A percentile compares a stretch with the other conserved stretches of the same genome.
phyloP scores from a whole-genome alignment of 1,284 basidiomycete species.

The Erythrobasidium hasegawianum region DNA sequence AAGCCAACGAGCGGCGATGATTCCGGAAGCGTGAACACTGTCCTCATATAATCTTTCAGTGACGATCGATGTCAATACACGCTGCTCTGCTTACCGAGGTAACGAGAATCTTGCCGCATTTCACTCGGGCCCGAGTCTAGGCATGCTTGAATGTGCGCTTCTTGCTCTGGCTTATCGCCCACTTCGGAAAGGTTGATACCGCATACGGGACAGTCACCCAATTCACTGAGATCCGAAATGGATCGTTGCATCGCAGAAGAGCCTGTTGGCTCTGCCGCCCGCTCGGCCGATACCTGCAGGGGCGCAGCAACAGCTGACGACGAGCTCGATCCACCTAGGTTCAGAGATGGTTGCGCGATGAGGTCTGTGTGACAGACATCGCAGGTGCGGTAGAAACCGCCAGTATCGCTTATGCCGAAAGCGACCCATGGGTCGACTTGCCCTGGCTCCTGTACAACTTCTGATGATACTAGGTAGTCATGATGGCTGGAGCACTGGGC shows the following conservation, averaged over 20 bases:
- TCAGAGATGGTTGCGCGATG: neutral
- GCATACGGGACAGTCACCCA: constrained; percentile 89
- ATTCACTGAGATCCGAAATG: constrained; percentile 70
- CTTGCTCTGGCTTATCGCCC: constrained; percentile 63
- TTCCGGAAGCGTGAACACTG: constrained; percentile 44
- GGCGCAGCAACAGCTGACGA: neutral
- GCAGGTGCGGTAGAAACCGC: constrained; percentile 39
- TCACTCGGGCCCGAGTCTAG: constrained; percentile 65
- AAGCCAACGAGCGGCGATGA: constrained; percentile 47
- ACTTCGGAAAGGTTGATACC: constrained; percentile 65
- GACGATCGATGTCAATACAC: too few species aligned
- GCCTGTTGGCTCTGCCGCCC: neutral
- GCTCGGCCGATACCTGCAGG: constrained; percentile 13
- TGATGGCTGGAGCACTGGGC: constrained; percentile 77
- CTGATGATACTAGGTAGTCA: constrained; percentile 66
- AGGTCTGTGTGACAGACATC: constrained; percentile 37
- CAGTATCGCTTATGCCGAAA: constrained; percentile 24
- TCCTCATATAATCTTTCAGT: too few species aligned
- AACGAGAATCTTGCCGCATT: constrained; percentile 67
- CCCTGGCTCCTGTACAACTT: constrained; percentile 72
- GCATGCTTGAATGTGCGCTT: constrained; percentile 73
- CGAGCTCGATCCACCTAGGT: neutral
- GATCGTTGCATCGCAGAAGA: constrained; percentile 39
- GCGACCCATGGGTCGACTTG: constrained; percentile 24
- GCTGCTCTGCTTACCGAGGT: constrained; percentile 78